These are phyloP conservation scores for Elongisporangium prolatum DNA, from an alignment of 352 stramenopile species.

Conservation along the genomic window DNA sequence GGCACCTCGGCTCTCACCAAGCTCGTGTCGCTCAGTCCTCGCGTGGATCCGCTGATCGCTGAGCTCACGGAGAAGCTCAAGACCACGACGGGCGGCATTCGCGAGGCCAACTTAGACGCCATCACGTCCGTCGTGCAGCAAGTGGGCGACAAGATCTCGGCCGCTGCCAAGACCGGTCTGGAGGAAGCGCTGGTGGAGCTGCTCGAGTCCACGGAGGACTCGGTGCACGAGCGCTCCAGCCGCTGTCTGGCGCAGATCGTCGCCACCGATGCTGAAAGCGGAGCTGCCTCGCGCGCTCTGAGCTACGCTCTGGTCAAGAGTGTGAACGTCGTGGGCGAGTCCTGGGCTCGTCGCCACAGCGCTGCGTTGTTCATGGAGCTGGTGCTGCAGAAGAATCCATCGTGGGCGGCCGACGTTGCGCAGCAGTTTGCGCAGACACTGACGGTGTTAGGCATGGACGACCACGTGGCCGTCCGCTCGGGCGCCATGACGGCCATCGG, in stretches of 20 bases:
- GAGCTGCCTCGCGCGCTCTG: slow-evolving; percentile 28
- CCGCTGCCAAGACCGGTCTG: slow-evolving; percentile 32
- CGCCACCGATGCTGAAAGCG: slow-evolving; percentile 32
- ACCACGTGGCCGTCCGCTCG: slow-evolving; percentile 58
- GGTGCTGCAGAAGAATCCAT: slow-evolving; percentile 42
- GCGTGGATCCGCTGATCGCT: slow-evolving; percentile 94
- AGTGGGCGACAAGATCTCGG: slow-evolving; percentile 72
- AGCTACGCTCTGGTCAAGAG: slow-evolving; percentile 40
- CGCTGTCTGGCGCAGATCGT: slow-evolving; percentile 65
- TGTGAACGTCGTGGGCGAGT: slow-evolving; percentile 25
- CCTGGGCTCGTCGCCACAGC: slow-evolving; percentile 62
- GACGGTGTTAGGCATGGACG: slow-evolving; percentile 42
- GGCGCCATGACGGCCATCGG: slow-evolving; percentile 50
- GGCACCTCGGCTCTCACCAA: slow-evolving; percentile 91
- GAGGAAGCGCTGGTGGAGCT: slow-evolving; percentile 65
- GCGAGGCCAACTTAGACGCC: slow-evolving; percentile 74
- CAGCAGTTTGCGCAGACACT: slow-evolving; percentile 28
- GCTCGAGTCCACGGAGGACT: slow-evolving; percentile 60
- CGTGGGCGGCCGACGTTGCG: slow-evolving; percentile 23
- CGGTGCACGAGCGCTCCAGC: slow-evolving; percentile 53
- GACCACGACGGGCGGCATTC: slow-evolving; percentile 60
- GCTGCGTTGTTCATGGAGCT: slow-evolving; percentile 49
- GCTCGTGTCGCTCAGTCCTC: slow-evolving; percentile 92
- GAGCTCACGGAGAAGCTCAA: slow-evolving; percentile 89
- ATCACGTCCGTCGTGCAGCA: slow-evolving; percentile 54